Conservation (phyloP, 2,329 filamentous ascomycete species). For the Cercospora janseana region DNA sequence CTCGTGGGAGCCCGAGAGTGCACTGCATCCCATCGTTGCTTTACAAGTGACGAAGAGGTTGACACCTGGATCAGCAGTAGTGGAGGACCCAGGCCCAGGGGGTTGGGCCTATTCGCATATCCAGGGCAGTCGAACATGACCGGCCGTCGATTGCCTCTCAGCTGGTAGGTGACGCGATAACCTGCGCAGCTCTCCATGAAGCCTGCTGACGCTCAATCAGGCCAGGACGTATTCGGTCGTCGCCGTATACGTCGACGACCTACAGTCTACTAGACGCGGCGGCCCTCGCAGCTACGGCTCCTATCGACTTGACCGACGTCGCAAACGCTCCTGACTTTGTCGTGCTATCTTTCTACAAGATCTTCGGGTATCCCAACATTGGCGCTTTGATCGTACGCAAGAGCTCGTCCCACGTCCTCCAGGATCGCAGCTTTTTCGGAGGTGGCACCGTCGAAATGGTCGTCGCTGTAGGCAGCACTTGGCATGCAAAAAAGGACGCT, state of each 20-base stretch:
- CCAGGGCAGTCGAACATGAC: slow-evolving; percentile 45
- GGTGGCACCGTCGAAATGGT: slow-evolving; percentile 66
- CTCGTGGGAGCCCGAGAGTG: slow-evolving; percentile 45
- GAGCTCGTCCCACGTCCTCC: slow-evolving; percentile 55
- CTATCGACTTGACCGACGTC: slow-evolving; percentile 55
- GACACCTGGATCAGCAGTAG: slow-evolving; percentile 47
- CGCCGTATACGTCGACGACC: slow-evolving; percentile 35
- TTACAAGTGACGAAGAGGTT: slow-evolving; percentile 42
- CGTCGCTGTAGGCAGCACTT: slow-evolving; percentile 51
- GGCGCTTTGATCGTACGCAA: slow-evolving; percentile 60
- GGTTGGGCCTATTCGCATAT: slow-evolving; percentile 40
- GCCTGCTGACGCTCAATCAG: slow-evolving; percentile 29
- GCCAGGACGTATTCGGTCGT: slow-evolving; percentile 36
- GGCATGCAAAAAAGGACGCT: slow-evolving; percentile 55
- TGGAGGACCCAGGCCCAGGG: slow-evolving; percentile 35
- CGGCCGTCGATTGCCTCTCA: slow-evolving; percentile 38
- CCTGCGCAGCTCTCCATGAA: background rate
- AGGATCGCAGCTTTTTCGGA: slow-evolving; percentile 62
- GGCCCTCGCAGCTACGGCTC: slow-evolving; percentile 62
- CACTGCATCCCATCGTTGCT: slow-evolving; percentile 40
- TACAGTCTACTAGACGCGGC: slow-evolving; percentile 63
- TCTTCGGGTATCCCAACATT: slow-evolving; percentile 64
- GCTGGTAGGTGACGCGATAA: slow-evolving; percentile 33
- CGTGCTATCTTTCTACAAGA: slow-evolving; percentile 63
- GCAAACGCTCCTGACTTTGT: slow-evolving; percentile 59